Evolutionary conservation across 495 filamentous ascomycete genomes (phyloP).

Genomic region (Annulohypoxylon stygium): DNA sequence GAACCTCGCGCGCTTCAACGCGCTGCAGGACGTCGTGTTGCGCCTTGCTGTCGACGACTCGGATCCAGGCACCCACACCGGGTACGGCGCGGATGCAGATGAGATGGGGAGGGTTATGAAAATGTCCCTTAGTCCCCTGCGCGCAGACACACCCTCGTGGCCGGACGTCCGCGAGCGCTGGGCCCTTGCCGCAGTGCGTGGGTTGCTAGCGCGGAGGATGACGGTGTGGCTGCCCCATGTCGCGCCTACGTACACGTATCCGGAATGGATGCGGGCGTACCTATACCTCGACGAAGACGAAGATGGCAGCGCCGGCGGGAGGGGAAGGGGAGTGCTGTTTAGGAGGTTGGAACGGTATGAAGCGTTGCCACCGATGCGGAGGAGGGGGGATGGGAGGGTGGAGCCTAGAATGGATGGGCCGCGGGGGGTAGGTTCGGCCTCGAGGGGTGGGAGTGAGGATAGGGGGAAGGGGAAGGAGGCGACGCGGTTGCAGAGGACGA

Average conservation of each 20-base stretch:
- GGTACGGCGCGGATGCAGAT: neutral
- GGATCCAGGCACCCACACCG: neutral
- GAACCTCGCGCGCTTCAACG: constrained; percentile 15
- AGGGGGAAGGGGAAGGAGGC: neutral
- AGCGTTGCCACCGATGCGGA: constrained; percentile 14
- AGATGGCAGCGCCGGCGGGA: too few relatives aligned
- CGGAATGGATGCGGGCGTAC: constrained; percentile 6
- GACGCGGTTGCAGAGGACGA: constrained; percentile 15
- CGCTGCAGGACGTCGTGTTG: constrained; percentile 4
- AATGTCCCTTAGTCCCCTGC: neutral
- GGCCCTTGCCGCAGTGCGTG: constrained; percentile 14
- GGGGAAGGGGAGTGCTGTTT: constrained; percentile 2
- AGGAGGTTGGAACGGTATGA: constrained; percentile 14
- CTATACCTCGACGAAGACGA: neutral
- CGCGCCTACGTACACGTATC: neutral
- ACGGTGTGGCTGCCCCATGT: constrained; percentile 7
- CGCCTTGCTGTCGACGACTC: neutral
- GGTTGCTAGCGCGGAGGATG: constrained; percentile 1
- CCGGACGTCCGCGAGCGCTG: constrained; percentile 23
- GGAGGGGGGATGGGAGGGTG: constrained; percentile 7
- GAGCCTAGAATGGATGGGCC: neutral
- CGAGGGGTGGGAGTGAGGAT: too few relatives aligned
- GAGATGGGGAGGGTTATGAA: too few relatives aligned
- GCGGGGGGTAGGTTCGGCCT: neutral
- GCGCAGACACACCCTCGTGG: neutral